Evolutionary conservation across 140 eudicot genomes (phyloP).

Genomic region (Stevia rebaudiana): DNA sequence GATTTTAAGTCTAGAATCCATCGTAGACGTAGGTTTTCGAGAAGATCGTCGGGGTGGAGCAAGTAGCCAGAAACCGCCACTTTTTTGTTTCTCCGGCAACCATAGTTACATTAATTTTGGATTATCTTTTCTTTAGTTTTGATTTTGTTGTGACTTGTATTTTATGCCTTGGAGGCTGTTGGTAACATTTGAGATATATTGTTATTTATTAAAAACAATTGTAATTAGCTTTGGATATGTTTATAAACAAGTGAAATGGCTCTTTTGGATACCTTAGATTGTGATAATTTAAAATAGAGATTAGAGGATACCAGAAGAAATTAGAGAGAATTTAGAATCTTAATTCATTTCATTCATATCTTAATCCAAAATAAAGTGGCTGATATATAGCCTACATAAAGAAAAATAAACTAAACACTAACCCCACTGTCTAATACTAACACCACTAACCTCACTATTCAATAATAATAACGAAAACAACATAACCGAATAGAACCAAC

Average conservation of each 20-base stretch:
- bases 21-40: conserved; percentile 14
- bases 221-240: background rate
- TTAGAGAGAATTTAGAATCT: no score
- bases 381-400: no score
- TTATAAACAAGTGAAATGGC: background rate
- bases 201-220: background rate
- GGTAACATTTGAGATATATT: background rate
- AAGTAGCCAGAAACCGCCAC: conserved; percentile 5
- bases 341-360: no score
- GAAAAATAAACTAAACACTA: no score
- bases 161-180: background rate
- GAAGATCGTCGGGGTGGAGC: conserved; percentile 21
- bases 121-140: background rate
- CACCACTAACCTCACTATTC: no score
- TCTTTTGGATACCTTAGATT: no score
- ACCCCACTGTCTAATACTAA: no score
- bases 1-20: conserved; percentile 28
- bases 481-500: no score
- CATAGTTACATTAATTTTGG: background rate
- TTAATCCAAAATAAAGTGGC: no score
- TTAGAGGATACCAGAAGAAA: no score
- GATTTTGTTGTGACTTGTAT: background rate
- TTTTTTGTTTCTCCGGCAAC: background rate
- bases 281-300: no score
- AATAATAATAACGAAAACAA: no score